These are phyloP conservation scores for Apiotrichum mycotoxinovorans DNA, from an alignment of 1,284 basidiomycete genomes.

Conservation along the genomic window DNA sequence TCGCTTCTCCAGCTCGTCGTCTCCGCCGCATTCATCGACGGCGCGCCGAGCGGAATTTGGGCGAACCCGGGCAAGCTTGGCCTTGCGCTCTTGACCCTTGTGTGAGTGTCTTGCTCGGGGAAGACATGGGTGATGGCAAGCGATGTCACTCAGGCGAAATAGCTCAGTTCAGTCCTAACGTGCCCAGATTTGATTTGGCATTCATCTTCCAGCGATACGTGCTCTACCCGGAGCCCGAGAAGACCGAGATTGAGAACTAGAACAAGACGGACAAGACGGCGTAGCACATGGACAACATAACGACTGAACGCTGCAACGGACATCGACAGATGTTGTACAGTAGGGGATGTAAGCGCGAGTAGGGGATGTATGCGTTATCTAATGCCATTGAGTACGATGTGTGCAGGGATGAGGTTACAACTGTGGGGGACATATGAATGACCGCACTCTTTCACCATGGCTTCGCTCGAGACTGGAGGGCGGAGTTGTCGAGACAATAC, in stretches of 20 bases:
- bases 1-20: slow-evolving; percentile 48
- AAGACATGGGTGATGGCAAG: too few species aligned
- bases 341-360: too few species aligned
- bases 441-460: too few species aligned
- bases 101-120: slow-evolving; percentile 1
- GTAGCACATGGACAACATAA: not conserved
- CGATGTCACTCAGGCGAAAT: too few species aligned
- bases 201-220: slow-evolving; percentile 14
- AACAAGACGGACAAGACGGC: not conserved
- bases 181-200: slow-evolving; percentile 10
- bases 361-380: too few species aligned
- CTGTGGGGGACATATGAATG: too few species aligned
- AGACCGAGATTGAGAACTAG: not conserved
- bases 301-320: too few species aligned
- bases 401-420: too few species aligned
- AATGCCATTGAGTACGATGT: too few species aligned
- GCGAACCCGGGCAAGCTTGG: slow-evolving; percentile 50
- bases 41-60: slow-evolving; percentile 42
- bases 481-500: too few species aligned
- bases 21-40: slow-evolving; percentile 38
- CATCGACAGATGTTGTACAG: too few species aligned
- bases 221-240: slow-evolving; percentile 7
- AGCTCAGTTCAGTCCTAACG: not conserved
- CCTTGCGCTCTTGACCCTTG: slow-evolving; percentile 33
- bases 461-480: too few species aligned